Evolutionary conservation across 2,329 filamentous ascomycete genomes (phyloP), one percentile per base, ranked within the genome.

Genomic region (Metarhizium humberi): DNA sequence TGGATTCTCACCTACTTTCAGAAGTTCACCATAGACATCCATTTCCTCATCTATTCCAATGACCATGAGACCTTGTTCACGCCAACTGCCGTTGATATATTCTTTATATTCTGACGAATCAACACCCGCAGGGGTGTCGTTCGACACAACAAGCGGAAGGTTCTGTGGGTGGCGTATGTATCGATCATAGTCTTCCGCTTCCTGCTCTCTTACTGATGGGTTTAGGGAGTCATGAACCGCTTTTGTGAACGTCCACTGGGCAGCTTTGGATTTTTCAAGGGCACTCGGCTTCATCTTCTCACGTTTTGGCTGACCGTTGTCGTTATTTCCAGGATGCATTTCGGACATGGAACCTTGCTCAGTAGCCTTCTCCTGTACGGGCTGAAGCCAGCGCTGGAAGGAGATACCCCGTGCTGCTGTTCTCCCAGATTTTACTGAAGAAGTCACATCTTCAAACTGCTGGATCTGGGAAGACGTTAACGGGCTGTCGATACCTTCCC

Each of bases 81-180:
- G 80, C 69, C 82, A 84, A 56, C 76, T 80, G 53, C 83, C 87
- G 63, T 86, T 82, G 18, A 94, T 78, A 66, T 95, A 96, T 56
- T 92, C 88, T 57, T 89, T 75, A 63, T 94, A 91, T 61, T 95
- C 90, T 1, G 75, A 77, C 4, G 74, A 74, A 57, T 82, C 77
- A 49, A 82, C 73, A 57, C 83, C 76, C 2, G 78, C 76, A 0
- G 84, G 82, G 3, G 81, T 78, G 57, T 89, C 84, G 43, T 79
- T 83, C 4, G 85, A 87, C 1, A 89, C 79, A 0, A 94, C 90
- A 2, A 99, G 79, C 0, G 92, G 91, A 1, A 99, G 82, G 54
- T 87, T 92, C 55, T 95, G 85, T 2, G 94, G 92, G 65, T 99
- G 94, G 50, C 81, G 84, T 61, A 99, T 85, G 70, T 97, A 99